Percentiles rank a stretch among this genome's conserved stretches.
Evolutionary conservation across 2,329 filamentous ascomycete genomes (phyloP).

Genomic region (Helotiales sp.): DNA sequence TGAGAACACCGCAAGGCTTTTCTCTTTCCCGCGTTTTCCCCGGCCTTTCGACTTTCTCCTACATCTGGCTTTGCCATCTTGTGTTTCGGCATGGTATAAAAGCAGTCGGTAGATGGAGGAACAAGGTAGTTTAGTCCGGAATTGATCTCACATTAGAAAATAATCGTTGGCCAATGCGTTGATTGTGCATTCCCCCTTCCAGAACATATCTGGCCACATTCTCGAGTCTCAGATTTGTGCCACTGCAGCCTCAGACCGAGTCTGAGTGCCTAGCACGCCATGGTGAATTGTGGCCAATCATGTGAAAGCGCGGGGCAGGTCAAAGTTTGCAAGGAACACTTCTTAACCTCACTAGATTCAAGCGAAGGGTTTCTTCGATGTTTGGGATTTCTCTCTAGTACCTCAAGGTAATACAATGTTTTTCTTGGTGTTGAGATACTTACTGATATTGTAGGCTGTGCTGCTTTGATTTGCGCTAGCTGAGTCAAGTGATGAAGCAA

Average conservation of each 20-base stretch:
- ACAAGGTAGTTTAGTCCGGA: conserved; percentile 38
- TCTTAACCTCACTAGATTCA: too few relatives aligned
- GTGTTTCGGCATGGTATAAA: conserved; percentile 38
- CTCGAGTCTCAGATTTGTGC: background rate
- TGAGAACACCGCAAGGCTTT: conserved; percentile 24
- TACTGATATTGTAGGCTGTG: too few relatives aligned
- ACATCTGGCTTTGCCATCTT: conserved; percentile 35
- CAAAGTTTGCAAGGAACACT: background rate
- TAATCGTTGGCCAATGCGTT: background rate
- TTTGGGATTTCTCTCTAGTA: too few relatives aligned
- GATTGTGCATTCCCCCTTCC: background rate
- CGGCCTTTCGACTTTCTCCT: conserved; percentile 31
- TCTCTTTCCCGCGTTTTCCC: conserved; percentile 27
- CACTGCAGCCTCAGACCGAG: background rate
- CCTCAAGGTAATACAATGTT: too few relatives aligned
- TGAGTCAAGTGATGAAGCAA: too few relatives aligned
- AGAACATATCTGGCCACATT: background rate
- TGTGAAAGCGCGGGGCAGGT: background rate
- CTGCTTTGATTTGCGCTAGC: too few relatives aligned
- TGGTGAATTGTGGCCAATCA: background rate
- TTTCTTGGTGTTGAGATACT: too few relatives aligned
- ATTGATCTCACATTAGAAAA: conserved; percentile 39
- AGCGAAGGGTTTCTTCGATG: too few relatives aligned
- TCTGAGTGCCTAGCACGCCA: background rate
- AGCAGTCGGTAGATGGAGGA: conserved; percentile 37